Base-by-base conservation (phyloP, 768 basidiomycete species). In the Russula sp. region DNA sequence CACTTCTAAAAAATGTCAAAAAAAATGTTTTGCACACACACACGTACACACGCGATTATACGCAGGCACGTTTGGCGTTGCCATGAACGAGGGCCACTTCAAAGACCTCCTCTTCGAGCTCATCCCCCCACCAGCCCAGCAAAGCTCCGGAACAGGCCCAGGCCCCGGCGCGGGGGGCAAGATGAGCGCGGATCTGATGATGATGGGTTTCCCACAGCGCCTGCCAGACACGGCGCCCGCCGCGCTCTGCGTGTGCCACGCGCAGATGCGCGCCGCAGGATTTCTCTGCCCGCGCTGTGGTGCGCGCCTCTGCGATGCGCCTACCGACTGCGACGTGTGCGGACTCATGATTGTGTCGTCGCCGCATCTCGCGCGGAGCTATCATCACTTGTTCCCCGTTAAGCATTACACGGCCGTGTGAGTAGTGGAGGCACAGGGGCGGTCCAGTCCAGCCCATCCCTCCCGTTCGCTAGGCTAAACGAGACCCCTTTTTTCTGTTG, bases 191-290 rank as follows among this genome's bases (percentile, higher is more conserved):
- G 96, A 98, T 75, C 77, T 99, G 56, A 97, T 99, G 90, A 90
- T 97, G 82, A 98, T 99, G 93, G 97, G 97, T 9, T 99, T 99
- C 74, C 97, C 97, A 1, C 93, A 90, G 16, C 85, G 94, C 18
- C 78, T 97, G 7, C 91, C 95, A 0, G 88, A 90, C 67, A 84
- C 84, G 10, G 89, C 87, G 4, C 86, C 86, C 38, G 86, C 87
- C 8, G 87, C 88, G 57, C 78, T 98, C 20, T 99, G 97, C 69
- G 91, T 86, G 7, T 99, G 97, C 70, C 97, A 99, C 73, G 90
- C 90, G 14, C 84, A 92, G 66, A 78, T 99, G 73, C 93, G 90
- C 73, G 87, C 86, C 72, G 88, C 91, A 64, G 97, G 96, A 4
- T 99, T 95, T 74, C 79, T 96, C 18, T 99, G 97, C 73, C 97